Evolutionary conservation across 805 yeast species (phyloP).

Genomic region (Clavispora phyllophila): DNA sequence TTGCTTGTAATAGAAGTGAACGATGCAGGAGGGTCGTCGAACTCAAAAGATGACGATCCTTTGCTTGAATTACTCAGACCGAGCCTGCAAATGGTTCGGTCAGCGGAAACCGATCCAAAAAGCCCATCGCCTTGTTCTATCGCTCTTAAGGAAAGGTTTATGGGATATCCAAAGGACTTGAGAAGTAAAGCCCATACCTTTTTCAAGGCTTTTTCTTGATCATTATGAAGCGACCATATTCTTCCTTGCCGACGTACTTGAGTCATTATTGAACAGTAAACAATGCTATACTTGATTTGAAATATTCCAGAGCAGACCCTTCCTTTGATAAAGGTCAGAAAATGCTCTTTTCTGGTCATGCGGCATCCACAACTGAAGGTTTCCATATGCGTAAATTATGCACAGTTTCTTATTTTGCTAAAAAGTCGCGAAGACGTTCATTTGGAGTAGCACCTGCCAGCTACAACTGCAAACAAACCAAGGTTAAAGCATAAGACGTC

Average conservation of each 20-base stretch:
- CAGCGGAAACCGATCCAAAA: not conserved
- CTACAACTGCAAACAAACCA: too few relatives aligned
- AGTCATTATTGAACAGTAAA: not conserved
- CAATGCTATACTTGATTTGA: too few relatives aligned
- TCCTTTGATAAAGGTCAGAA: too few relatives aligned
- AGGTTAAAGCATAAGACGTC: too few relatives aligned
- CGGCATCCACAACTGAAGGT: too few relatives aligned
- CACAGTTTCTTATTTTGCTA: too few relatives aligned
- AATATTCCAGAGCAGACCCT: not conserved
- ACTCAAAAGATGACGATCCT: not conserved
- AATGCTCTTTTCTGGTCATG: too few relatives aligned
- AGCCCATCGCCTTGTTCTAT: not conserved
- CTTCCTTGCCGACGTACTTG: conserved; percentile 6
- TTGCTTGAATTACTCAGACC: not conserved
- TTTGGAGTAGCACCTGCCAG: too few relatives aligned
- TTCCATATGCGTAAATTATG: too few relatives aligned
- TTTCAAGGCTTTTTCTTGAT: conserved; percentile 10
- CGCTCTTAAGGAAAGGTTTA: not conserved
- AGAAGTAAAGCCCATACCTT: conserved; percentile 11
- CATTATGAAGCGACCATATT: conserved; percentile 5
- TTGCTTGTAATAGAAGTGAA: not conserved
- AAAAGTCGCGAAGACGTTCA: too few relatives aligned
- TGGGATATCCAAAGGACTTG: conserved; percentile 11
- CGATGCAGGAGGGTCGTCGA: not conserved
- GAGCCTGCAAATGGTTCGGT: not conserved